A percentile compares a stretch with the other conserved stretches of the same genome.
phyloP scores from a whole-genome alignment of 768 basidiomycete genomes.

The Scleroderma citrinum region DNA sequence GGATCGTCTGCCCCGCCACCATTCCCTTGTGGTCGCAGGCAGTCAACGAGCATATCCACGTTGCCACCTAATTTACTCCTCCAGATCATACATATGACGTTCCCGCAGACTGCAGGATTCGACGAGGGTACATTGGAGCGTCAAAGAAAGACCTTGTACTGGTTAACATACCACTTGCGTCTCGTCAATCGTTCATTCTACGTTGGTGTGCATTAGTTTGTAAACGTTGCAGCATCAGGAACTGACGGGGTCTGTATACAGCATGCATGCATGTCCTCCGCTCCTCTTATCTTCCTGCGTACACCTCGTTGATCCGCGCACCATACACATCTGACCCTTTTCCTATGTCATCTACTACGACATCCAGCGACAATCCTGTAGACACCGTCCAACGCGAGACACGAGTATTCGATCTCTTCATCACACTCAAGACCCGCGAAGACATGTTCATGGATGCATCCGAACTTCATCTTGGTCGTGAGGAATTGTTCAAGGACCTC shows the following conservation, averaged over 20 bases:
- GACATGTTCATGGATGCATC: conserved; percentile 74
- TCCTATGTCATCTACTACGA: conserved; percentile 38
- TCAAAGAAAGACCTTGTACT: conserved; percentile 65
- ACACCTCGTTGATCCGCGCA: conserved; percentile 51
- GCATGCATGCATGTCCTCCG: conserved; percentile 81
- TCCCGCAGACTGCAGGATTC: conserved; percentile 44
- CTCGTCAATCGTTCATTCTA: too few species aligned
- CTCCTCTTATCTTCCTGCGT: conserved; percentile 65
- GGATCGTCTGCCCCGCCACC: conserved; percentile 28
- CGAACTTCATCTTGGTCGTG: conserved; percentile 67
- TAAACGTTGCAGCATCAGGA: neutral
- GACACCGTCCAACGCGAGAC: conserved; percentile 67
- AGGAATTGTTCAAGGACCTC: conserved; percentile 72
- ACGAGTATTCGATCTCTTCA: conserved; percentile 67
- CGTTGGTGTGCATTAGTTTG: conserved; percentile 37
- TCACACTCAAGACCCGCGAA: conserved; percentile 72
- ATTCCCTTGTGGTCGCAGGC: conserved; percentile 21
- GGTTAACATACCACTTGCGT: conserved; percentile 59
- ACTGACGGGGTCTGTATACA: conserved; percentile 14
- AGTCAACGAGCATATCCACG: conserved; percentile 20
- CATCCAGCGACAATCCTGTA: conserved; percentile 23
- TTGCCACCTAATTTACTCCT: conserved; percentile 63
- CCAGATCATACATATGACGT: conserved; percentile 60
- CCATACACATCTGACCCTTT: conserved; percentile 81
- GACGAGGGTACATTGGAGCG: conserved; percentile 38